A percentile compares a stretch with the other conserved stretches of the same genome.
These are phyloP conservation scores for Phyllosticta capitalensis DNA, from an alignment of 2,329 filamentous ascomycete species.

Conservation along the genomic window DNA sequence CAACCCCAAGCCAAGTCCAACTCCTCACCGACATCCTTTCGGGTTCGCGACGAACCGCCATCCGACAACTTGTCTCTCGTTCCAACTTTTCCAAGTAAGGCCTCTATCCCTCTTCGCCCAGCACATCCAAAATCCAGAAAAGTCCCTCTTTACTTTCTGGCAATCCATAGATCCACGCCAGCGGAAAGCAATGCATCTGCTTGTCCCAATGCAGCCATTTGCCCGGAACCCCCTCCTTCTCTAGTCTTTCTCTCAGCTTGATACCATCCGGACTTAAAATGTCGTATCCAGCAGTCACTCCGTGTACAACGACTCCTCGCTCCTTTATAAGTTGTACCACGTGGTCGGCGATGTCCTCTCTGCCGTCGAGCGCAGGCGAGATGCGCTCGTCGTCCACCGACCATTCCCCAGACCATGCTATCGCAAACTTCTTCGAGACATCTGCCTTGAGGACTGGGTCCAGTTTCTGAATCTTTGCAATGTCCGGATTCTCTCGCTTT, in stretches of 20 bases:
- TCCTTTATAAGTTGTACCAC: slow-evolving; percentile 28
- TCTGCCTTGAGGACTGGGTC: slow-evolving; percentile 39
- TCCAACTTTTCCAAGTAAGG: neutral
- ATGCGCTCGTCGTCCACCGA: slow-evolving; percentile 36
- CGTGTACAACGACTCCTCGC: slow-evolving; percentile 40
- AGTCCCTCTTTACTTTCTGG: slow-evolving; percentile 38
- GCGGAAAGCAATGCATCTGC: slow-evolving; percentile 52
- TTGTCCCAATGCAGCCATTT: slow-evolving; percentile 51
- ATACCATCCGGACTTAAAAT: slow-evolving; percentile 45
- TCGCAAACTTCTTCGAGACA: slow-evolving; percentile 34
- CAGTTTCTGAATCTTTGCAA: slow-evolving; percentile 28
- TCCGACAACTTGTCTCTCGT: neutral
- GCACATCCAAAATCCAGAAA: slow-evolving; percentile 36
- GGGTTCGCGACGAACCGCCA: neutral
- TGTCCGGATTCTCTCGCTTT: slow-evolving; percentile 36
- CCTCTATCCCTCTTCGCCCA: slow-evolving; percentile 11
- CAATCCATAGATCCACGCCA: slow-evolving; percentile 41
- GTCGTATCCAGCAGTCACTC: slow-evolving; percentile 44
- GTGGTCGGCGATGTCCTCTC: slow-evolving; percentile 28
- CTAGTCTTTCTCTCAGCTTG: slow-evolving; percentile 38
- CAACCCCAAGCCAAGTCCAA: too few species aligned
- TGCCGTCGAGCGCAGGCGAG: slow-evolving; percentile 35
- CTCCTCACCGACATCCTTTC: too few species aligned
- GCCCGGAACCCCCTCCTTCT: slow-evolving; percentile 36
- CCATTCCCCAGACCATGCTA: slow-evolving; percentile 34